phyloP scores from a whole-genome alignment of 352 stramenopile species.

The Globisporangium paddicum region DNA sequence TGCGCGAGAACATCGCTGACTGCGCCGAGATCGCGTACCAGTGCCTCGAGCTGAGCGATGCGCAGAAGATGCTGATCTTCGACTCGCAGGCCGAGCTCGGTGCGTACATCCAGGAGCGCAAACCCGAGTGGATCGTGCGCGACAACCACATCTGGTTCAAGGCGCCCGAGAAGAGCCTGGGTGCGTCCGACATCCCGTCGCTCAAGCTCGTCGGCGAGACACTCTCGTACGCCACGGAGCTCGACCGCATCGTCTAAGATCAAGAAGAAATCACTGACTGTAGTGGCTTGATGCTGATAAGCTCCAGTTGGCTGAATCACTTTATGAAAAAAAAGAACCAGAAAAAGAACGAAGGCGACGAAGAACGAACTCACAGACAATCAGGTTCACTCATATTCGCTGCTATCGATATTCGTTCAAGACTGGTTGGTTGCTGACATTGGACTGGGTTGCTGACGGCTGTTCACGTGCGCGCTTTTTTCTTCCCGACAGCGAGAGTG shows the following conservation, averaged over 20 bases:
- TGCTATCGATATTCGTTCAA: neutral
- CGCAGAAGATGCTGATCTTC: slow-evolving; percentile 93
- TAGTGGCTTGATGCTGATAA: neutral
- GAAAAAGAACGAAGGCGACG: slow-evolving; percentile 1
- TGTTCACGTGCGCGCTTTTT: slow-evolving; percentile 27
- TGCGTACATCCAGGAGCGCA: slow-evolving; percentile 84
- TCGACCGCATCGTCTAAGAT: slow-evolving; percentile 90
- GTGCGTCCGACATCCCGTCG: slow-evolving; percentile 90
- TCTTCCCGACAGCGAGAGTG: slow-evolving; percentile 21
- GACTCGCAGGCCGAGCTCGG: slow-evolving; percentile 70
- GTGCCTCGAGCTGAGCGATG: slow-evolving; percentile 81
- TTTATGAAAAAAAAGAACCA: slow-evolving; percentile 1
- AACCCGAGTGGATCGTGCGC: slow-evolving; percentile 90
- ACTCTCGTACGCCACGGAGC: slow-evolving; percentile 94
- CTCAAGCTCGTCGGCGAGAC: slow-evolving; percentile 94
- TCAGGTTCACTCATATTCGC: neutral
- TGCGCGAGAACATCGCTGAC: slow-evolving; percentile 95
- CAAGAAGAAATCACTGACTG: neutral
- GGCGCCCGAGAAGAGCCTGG: slow-evolving; percentile 78
- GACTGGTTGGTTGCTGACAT: neutral
- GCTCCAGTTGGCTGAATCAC: neutral
- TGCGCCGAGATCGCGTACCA: slow-evolving; percentile 94
- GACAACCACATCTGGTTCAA: slow-evolving; percentile 89
- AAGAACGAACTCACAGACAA: slow-evolving; percentile 5
- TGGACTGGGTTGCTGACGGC: neutral